phyloP scores from a whole-genome alignment of 768 basidiomycete species.

The Lyophyllum semitale region DNA sequence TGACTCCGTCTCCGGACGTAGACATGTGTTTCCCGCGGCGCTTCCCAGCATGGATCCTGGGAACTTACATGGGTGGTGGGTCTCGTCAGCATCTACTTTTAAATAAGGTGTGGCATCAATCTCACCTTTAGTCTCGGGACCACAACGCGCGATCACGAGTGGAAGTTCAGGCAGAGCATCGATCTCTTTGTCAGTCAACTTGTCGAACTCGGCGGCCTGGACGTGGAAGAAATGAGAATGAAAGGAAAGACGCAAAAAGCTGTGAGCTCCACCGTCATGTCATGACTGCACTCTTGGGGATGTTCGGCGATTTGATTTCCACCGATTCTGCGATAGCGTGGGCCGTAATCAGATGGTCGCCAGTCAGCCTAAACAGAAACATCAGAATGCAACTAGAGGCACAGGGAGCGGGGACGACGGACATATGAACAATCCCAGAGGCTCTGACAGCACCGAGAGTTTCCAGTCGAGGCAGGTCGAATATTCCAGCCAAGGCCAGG shows the following conservation, averaged over 20 bases:
- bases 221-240: neutral
- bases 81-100: neutral
- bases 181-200: constrained; percentile 52
- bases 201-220: constrained; percentile 50
- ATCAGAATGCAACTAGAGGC: neutral
- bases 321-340: constrained; percentile 52
- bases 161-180: constrained; percentile 51
- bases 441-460: constrained; percentile 51
- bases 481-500: constrained; percentile 56
- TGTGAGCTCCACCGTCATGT: constrained; percentile 33
- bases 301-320: constrained; percentile 45
- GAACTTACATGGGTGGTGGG: constrained; percentile 26
- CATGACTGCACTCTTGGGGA: constrained; percentile 39
- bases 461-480: constrained; percentile 58
- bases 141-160: constrained; percentile 60
- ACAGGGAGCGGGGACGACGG: neutral
- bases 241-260: neutral
- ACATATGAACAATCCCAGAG: constrained; percentile 55
- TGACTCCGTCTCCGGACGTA: constrained; percentile 63
- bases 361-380: constrained; percentile 46
- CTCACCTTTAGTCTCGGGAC: constrained; percentile 49
- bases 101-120: neutral
- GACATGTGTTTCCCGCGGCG: constrained; percentile 52
- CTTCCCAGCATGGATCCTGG: constrained; percentile 61
- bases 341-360: constrained; percentile 55